These are phyloP conservation scores for Colletotrichum echinochloae DNA, from an alignment of 2,329 filamentous ascomycete species.

Conservation along the genomic window DNA sequence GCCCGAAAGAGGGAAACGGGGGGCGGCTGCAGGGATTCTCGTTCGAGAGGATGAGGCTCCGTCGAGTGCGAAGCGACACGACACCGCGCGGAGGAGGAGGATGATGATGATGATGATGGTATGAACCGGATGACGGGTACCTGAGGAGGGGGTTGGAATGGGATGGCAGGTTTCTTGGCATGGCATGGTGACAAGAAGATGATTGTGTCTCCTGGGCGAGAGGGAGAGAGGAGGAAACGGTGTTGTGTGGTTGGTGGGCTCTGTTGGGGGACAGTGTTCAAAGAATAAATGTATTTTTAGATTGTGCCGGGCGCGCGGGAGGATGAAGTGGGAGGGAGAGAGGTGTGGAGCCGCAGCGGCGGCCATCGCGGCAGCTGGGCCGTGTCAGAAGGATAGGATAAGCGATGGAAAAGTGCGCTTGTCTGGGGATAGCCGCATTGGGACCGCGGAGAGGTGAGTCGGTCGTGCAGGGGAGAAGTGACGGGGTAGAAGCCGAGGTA, in stretches of 20 bases:
- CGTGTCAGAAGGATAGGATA: not conserved
- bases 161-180: not conserved
- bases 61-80: not conserved
- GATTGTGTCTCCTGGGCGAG: not conserved
- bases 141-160: not conserved
- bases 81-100: not conserved
- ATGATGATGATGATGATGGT: not conserved
- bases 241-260: conserved; percentile 10
- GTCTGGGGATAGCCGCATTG: conserved; percentile 7
- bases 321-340: conserved; percentile 17
- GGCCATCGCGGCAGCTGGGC: conserved; percentile 24
- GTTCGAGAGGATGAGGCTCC: not conserved
- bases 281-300: conserved; percentile 36
- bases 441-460: conserved; percentile 4
- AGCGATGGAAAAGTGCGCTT: not conserved
- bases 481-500: not conserved
- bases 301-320: conserved; percentile 1
- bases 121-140: not conserved
- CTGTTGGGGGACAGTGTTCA: not conserved
- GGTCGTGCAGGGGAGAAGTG: not conserved
- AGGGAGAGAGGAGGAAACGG: not conserved
- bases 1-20: not conserved
- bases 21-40: not conserved
- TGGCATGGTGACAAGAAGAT: not conserved
- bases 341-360: conserved; percentile 10